Conservation (phyloP, 1,284 basidiomycete genomes). For the Austroboletus niveus region DNA sequence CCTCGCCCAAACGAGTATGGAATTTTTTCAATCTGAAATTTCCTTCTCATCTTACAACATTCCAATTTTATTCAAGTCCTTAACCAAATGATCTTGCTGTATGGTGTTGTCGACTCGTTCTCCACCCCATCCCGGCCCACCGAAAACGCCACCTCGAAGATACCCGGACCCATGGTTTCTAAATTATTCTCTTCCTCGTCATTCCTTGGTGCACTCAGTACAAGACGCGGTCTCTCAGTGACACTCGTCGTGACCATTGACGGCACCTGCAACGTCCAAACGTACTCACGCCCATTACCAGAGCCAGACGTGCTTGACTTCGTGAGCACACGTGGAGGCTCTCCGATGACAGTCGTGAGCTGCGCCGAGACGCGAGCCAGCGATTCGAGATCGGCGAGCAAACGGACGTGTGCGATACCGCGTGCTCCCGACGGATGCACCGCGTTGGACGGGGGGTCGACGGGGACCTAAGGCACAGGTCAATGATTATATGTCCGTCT, state of each 20-base stretch:
- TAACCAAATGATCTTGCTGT: conserved; percentile 45
- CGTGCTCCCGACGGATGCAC: conserved; percentile 47
- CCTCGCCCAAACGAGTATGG: too few relatives aligned
- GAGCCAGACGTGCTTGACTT: neutral
- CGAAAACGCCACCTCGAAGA: conserved; percentile 51
- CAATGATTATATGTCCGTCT: too few relatives aligned
- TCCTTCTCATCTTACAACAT: too few relatives aligned
- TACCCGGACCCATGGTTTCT: conserved; percentile 33
- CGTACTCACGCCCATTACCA: neutral
- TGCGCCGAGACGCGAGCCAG: conserved; percentile 35
- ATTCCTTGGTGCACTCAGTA: conserved; percentile 37
- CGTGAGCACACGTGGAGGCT: conserved; percentile 20
- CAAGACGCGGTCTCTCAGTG: conserved; percentile 27
- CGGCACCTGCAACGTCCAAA: conserved; percentile 40
- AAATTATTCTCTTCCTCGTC: conserved; percentile 40
- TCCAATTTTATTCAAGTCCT: neutral
- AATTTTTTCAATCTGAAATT: too few relatives aligned
- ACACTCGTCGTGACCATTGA: neutral
- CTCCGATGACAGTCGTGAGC: conserved; percentile 49
- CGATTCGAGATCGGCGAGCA: conserved; percentile 34
- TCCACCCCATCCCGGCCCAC: conserved; percentile 32
- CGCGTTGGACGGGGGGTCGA: conserved; percentile 41
- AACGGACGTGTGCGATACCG: conserved; percentile 46
- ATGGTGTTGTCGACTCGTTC: conserved; percentile 39
- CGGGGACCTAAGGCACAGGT: conserved; percentile 44